Percentiles rank a stretch among this genome's conserved stretches.
These are phyloP conservation scores for Lachnellula subtilissima DNA, from an alignment of 2,329 filamentous ascomycete genomes.

Conservation along the genomic window DNA sequence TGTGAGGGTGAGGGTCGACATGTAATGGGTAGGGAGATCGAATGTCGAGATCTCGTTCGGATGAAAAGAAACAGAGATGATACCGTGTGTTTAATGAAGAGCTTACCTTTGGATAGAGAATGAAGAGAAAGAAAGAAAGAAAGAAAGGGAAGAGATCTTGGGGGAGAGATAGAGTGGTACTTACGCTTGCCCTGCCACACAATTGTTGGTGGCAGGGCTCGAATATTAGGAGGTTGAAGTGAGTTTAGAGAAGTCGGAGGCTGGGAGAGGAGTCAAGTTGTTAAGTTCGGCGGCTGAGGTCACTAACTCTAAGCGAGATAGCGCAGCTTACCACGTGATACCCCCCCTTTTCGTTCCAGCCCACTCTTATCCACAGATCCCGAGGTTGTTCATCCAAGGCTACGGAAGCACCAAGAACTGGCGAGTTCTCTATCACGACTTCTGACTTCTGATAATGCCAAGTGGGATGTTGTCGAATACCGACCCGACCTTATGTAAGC, in stretches of 20 bases:
- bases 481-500: too few relatives aligned
- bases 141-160: not conserved
- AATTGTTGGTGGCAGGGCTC: not conserved
- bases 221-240: not conserved
- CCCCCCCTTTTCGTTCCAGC: too few relatives aligned
- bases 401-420: too few relatives aligned
- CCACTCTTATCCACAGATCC: too few relatives aligned
- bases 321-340: not conserved
- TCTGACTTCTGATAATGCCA: too few relatives aligned
- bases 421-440: too few relatives aligned
- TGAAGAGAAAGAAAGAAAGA: not conserved
- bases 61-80: not conserved
- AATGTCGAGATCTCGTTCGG: not conserved
- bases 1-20: not conserved
- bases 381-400: too few relatives aligned
- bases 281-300: too few relatives aligned
- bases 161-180: not conserved
- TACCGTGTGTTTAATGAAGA: not conserved
- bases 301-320: not conserved
- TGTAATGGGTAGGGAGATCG: not conserved
- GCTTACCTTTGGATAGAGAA: not conserved
- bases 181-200: not conserved
- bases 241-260: not conserved
- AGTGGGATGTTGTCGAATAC: too few relatives aligned
- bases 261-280: not conserved